Evolutionary conservation across 495 filamentous ascomycete species (phyloP), one percentile per base, ranked within the genome.

Genomic region (Elaphomyces granulatus): DNA sequence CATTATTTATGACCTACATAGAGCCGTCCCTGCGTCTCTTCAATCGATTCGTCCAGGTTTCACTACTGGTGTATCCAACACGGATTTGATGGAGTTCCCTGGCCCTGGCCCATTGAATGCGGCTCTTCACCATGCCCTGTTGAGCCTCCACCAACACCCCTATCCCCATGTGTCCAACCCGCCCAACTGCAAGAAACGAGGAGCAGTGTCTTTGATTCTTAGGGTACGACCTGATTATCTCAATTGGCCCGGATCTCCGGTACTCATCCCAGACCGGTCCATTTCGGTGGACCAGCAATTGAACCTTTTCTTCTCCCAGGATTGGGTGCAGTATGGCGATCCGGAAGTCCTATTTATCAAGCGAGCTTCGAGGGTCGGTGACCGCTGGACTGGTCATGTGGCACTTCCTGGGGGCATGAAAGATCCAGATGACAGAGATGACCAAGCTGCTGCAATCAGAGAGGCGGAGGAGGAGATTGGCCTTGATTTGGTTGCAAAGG

Each of bases 261-360:
- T 52, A 20, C 37, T 47, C 12, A 41, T 39, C 26, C 44, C 41
- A 35, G 60, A 63, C 36, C 41, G 43, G 35, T 59, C 53, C 8
- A 41, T 50, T 20, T 46, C 63, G 2, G 48, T 58, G 23, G 50
- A 62, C 37, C 45, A 70, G 17, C 63, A 59, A 31, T 46, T 84
- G 20, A 58, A 73, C 14, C 48, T 55, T 12, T 86, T 83, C 61
- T 86, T 85, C 51, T 58, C 63, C 1, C 79, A 81, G 42, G 45
- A 64, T 7, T 87, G 82, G 82, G 79, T 83, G 8, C 64, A 72
- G 34, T 56, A 79, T 51, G 82, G 81, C n/a, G 76, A 81, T 42
- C 75, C 81, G 2, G 82, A 87, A 50, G 64, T 78, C 8, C 63
- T 85, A 9, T 83, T 85, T 48, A 87, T 87, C 54, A 86, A 86